Conservation (phyloP, 2,329 filamentous ascomycete species). For the Trichoderma sp. region DNA sequence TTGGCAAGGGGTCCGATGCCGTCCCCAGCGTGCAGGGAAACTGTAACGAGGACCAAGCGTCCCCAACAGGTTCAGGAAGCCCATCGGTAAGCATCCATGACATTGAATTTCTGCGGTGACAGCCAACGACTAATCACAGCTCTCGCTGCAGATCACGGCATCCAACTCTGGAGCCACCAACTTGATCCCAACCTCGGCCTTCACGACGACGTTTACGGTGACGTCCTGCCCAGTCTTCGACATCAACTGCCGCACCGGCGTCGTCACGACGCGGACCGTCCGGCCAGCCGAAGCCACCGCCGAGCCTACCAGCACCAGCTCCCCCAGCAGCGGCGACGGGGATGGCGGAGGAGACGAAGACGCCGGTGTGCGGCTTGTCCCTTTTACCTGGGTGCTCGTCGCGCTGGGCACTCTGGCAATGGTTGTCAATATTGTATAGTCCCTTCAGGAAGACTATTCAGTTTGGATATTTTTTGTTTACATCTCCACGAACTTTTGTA, state of each 20-base stretch:
- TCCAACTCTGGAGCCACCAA: constrained; percentile 24
- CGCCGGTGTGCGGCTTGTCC: constrained; percentile 22
- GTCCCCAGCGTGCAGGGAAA: constrained; percentile 43
- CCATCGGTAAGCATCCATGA: not conserved
- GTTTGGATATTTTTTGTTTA: not conserved
- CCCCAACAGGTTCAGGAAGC: constrained; percentile 4
- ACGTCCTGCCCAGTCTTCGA: constrained; percentile 36
- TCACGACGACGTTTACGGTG: constrained; percentile 36
- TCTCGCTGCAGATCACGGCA: constrained; percentile 26
- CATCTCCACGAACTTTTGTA: not conserved
- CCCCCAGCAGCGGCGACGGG: not conserved
- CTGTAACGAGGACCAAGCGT: constrained; percentile 40
- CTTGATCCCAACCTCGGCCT: constrained; percentile 28
- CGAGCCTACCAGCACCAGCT: not conserved
- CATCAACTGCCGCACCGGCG: constrained; percentile 31
- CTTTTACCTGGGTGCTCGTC: constrained; percentile 19
- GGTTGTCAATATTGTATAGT: constrained; percentile 15
- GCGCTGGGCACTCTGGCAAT: constrained; percentile 13
- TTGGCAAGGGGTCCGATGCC: constrained; percentile 40
- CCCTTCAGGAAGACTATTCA: not conserved
- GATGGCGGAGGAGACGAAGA: constrained; percentile 24
- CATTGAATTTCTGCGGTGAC: not conserved
- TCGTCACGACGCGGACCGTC: constrained; percentile 34
- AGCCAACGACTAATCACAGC: not conserved
- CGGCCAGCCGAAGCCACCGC: constrained; percentile 21